Evolutionary conservation across 106 monocot species (phyloP).

Genomic region (Xerophyta viscosa): DNA sequence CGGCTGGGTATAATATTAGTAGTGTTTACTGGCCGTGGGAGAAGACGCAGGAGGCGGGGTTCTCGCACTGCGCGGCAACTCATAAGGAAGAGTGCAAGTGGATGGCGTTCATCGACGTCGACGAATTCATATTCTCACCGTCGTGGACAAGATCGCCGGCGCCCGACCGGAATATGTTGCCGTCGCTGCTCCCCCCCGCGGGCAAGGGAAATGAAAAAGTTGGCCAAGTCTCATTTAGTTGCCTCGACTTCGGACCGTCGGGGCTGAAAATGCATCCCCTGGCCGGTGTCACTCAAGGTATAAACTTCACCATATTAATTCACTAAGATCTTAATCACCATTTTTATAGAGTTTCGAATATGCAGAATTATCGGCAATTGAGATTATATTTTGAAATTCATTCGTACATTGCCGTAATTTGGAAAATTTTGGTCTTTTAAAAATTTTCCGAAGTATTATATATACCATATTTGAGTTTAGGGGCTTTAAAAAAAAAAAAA

Average conservation of each 20-base stretch:
- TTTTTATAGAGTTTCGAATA: too few relatives aligned
- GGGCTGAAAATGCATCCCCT: constrained; percentile 38
- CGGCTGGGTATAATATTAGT: constrained; percentile 24
- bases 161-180: constrained; percentile 32
- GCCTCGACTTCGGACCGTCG: constrained; percentile 69
- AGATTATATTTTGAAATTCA: too few relatives aligned
- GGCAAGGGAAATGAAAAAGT: neutral
- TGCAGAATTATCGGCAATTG: too few relatives aligned
- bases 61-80: constrained; percentile 60
- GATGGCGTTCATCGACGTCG: constrained; percentile 86
- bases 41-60: constrained; percentile 84
- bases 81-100: constrained; percentile 41
- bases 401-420: too few relatives aligned
- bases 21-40: constrained; percentile 69
- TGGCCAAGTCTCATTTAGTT: constrained; percentile 46
- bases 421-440: too few relatives aligned
- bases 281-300: constrained; percentile 58
- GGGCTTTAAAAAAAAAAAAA: too few relatives aligned
- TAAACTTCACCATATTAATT: too few relatives aligned
- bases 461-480: too few relatives aligned
- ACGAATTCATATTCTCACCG: constrained; percentile 69
- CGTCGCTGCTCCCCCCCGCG: constrained; percentile 14
- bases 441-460: too few relatives aligned
- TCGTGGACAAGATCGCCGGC: constrained; percentile 20
- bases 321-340: too few relatives aligned